Evolutionary conservation across 1,139 yeast genomes (phyloP).

Genomic region (Suhomyces choctaworum): DNA sequence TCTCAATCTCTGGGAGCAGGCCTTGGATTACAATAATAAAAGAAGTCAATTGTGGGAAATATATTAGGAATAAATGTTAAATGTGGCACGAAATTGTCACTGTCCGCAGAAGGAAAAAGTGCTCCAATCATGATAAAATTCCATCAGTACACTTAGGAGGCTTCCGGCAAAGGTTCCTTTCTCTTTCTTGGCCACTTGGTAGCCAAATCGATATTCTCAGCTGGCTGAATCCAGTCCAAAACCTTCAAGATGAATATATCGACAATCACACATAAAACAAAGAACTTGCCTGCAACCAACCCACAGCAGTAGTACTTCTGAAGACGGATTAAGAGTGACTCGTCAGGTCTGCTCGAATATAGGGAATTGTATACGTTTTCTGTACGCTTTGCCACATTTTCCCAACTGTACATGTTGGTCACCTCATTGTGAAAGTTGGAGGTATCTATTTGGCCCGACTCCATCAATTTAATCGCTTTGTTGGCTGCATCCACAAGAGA

Average conservation of each 20-base stretch:
- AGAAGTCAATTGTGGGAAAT: not conserved
- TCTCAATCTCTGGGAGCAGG: slow-evolving; percentile 14
- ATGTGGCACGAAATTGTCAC: no score
- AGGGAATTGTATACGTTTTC: slow-evolving; percentile 74
- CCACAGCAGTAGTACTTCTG: slow-evolving; percentile 73
- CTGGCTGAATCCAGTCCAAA: slow-evolving; percentile 73
- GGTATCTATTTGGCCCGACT: slow-evolving; percentile 64
- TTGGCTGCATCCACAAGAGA: slow-evolving; percentile 70
- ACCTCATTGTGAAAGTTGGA: slow-evolving; percentile 77
- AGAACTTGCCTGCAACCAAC: slow-evolving; percentile 79
- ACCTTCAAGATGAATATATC: slow-evolving; percentile 66
- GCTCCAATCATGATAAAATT: no score
- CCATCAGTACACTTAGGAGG: no score
- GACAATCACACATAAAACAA: slow-evolving; percentile 73
- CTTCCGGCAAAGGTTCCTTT: not conserved
- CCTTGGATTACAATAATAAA: slow-evolving; percentile 1
- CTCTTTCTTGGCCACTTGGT: slow-evolving; percentile 68
- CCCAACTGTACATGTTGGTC: slow-evolving; percentile 88
- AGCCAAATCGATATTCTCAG: slow-evolving; percentile 64
- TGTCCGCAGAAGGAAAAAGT: no score
- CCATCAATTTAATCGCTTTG: slow-evolving; percentile 60
- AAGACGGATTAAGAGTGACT: slow-evolving; percentile 51
- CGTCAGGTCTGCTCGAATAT: slow-evolving; percentile 42
- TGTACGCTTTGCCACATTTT: slow-evolving; percentile 81
- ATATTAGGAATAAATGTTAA: no score